Evolutionary conservation across 352 stramenopile species (phyloP), one percentile per base, ranked within the genome.

Genomic region (Globisporangium alternatum): DNA sequence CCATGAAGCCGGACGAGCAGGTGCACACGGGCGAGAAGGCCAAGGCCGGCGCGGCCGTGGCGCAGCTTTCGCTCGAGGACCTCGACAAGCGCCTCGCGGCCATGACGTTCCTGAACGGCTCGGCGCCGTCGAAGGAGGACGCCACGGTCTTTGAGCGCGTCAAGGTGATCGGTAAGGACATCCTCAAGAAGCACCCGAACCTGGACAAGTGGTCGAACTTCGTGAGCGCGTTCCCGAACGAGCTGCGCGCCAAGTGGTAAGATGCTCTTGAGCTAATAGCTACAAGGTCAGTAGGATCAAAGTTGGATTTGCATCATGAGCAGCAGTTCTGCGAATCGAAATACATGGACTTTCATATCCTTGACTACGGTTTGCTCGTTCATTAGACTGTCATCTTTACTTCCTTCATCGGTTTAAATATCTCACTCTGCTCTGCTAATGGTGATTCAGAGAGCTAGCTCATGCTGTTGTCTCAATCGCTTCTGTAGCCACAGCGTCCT

Each of bases 1-100:
- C 97, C 52, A 99, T 99, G 98, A 99, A 99, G 80, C 98, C 98
- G 17, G 85, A 97, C 35, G 84, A 93, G 69, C 81, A 93, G 70
- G 66, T 71, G 55, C 62, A 66, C 55, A 66, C 63, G 51, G 39
- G 41, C 12, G 48, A 56, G 39, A 65, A 44, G 21, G 53, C 45
- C 22, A 56, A 56, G 31, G 54, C 30, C 21, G 9, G 25, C 5
- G 61, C 53, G 33, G 43, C 31, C 5, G 31, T 52, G 2, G 17
- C 56, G 10, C 56, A 63, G 43, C 45, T 63, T 2, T 63, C 56
- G 21, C 64, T 93, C 25, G 80, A 88, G 47, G 76, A 81, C 56
- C 72, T 94, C 17, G 83, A 94, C 62, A 85, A 83, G 66, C 78
- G 78, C 69, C 72, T 94, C 6, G 71, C 69, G 31, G 63, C 45